Conservation (phyloP, 2,329 filamentous ascomycete genomes). For the Pseudogymnoascus destructans region DNA sequence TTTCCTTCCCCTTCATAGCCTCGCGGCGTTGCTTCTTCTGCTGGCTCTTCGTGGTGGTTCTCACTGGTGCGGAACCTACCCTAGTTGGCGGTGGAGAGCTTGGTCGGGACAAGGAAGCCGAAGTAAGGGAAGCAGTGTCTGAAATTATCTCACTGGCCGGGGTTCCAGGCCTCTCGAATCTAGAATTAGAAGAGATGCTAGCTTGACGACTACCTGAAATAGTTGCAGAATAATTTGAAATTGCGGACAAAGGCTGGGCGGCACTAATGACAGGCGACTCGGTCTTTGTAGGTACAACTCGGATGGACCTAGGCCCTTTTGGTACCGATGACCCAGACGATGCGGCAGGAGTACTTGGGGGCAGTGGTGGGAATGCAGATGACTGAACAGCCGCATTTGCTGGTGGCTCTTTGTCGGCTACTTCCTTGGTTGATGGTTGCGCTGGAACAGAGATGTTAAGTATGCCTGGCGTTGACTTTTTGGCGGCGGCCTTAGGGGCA, state of each 20-base stretch:
- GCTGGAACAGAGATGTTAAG: constrained; percentile 39
- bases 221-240: constrained; percentile 27
- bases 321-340: constrained; percentile 38
- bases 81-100: constrained; percentile 56
- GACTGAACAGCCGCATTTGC: constrained; percentile 17
- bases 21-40: constrained; percentile 65
- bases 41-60: constrained; percentile 63
- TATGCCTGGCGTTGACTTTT: constrained; percentile 24
- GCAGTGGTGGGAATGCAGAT: constrained; percentile 39
- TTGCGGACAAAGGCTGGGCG: constrained; percentile 23
- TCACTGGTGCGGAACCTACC: constrained; percentile 55
- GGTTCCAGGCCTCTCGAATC: constrained; percentile 49
- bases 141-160: constrained; percentile 61
- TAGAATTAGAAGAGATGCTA: constrained; percentile 34
- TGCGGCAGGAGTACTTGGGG: constrained; percentile 33
- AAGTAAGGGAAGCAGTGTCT: constrained; percentile 64
- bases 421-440: constrained; percentile 23
- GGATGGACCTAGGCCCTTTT: constrained; percentile 49
- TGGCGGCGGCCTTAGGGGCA: constrained; percentile 14
- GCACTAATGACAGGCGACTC: constrained; percentile 36
- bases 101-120: constrained; percentile 57
- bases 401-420: constrained; percentile 14
- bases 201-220: constrained; percentile 37
- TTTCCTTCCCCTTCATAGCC: constrained; percentile 49
- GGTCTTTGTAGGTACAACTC: constrained; percentile 54